A percentile compares a stretch with the other conserved stretches of the same genome.
Conservation (phyloP, 2,329 filamentous ascomycete species). For the Fusarium sp. region DNA sequence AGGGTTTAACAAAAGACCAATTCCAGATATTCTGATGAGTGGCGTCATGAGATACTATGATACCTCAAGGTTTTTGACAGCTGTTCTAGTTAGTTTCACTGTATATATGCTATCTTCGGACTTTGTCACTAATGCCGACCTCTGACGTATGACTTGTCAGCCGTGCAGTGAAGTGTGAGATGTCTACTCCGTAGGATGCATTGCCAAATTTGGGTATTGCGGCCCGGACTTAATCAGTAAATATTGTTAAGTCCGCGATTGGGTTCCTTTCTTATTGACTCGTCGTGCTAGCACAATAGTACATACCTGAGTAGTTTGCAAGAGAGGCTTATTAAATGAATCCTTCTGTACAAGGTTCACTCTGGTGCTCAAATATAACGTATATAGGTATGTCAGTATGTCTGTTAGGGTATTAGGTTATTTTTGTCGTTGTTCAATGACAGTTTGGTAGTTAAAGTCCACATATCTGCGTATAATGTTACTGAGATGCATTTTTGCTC, state of each 20-base stretch:
- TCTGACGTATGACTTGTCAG: background rate
- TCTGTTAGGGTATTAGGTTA: too few relatives aligned
- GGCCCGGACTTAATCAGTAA: background rate
- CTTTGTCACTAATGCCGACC: background rate
- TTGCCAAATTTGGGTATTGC: background rate
- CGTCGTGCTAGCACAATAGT: too few relatives aligned
- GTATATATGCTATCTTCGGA: background rate
- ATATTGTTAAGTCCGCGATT: background rate
- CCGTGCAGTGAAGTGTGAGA: background rate
- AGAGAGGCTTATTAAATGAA: too few relatives aligned
- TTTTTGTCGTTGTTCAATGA: too few relatives aligned
- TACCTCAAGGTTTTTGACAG: too few relatives aligned
- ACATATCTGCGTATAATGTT: too few relatives aligned
- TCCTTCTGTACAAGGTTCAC: too few relatives aligned
- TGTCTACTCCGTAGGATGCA: background rate
- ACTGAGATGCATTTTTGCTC: too few relatives aligned
- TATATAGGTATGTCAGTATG: too few relatives aligned
- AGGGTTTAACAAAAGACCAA: background rate
- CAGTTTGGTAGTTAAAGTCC: too few relatives aligned
- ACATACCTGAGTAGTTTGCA: too few relatives aligned
- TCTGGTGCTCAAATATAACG: rapidly evolving
- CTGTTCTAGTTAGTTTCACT: background rate
- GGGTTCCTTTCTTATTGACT: background rate
- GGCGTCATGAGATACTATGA: too few relatives aligned
- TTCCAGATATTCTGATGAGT: background rate